A percentile compares a stretch with the other conserved stretches of the same genome.
Conservation (phyloP, 2,329 filamentous ascomycete genomes). For the Pyrenophora teres region DNA sequence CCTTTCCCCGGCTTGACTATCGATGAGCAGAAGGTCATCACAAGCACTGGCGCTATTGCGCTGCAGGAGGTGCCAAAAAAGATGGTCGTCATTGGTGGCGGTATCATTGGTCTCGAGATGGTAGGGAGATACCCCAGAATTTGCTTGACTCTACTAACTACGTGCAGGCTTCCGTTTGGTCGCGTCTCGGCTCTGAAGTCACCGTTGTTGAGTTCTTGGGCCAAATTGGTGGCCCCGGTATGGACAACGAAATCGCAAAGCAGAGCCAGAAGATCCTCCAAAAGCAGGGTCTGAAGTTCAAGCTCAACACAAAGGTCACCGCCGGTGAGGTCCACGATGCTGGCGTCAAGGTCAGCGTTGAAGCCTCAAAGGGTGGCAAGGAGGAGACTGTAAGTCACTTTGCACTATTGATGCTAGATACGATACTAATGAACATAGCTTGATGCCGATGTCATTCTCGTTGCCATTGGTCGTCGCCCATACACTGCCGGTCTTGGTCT, state of each 20-base stretch:
- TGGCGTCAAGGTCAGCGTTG: slow-evolving; percentile 79
- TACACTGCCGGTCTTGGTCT: slow-evolving; percentile 91
- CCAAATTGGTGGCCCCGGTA: slow-evolving; percentile 96
- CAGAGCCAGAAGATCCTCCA: slow-evolving; percentile 86
- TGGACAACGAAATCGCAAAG: slow-evolving; percentile 95
- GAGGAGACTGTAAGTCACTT: slow-evolving; percentile 72
- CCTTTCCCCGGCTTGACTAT: slow-evolving; percentile 95
- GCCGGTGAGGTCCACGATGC: slow-evolving; percentile 80
- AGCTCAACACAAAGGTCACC: slow-evolving; percentile 93
- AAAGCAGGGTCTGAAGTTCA: slow-evolving; percentile 99
- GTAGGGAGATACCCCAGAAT: slow-evolving; percentile 48
- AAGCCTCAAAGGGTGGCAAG: slow-evolving; percentile 96
- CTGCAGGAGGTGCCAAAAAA: slow-evolving; percentile 91
- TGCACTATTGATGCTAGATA: not conserved
- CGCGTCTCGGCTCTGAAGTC: slow-evolving; percentile 87
- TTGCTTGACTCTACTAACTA: slow-evolving; percentile 26
- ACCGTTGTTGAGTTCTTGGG: slow-evolving; percentile 96
- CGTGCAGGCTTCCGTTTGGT: slow-evolving; percentile 82
- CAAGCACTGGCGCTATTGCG: slow-evolving; percentile 91
- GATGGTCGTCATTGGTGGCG: slow-evolving; percentile 96
- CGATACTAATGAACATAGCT: slow-evolving; percentile 60
- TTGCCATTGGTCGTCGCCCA: slow-evolving; percentile 93
- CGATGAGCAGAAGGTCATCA: slow-evolving; percentile 96
- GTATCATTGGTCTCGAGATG: slow-evolving; percentile 99
- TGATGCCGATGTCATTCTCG: slow-evolving; percentile 92